Conservation (phyloP, 805 yeast species). For the Saccharomycopsis sp. region DNA sequence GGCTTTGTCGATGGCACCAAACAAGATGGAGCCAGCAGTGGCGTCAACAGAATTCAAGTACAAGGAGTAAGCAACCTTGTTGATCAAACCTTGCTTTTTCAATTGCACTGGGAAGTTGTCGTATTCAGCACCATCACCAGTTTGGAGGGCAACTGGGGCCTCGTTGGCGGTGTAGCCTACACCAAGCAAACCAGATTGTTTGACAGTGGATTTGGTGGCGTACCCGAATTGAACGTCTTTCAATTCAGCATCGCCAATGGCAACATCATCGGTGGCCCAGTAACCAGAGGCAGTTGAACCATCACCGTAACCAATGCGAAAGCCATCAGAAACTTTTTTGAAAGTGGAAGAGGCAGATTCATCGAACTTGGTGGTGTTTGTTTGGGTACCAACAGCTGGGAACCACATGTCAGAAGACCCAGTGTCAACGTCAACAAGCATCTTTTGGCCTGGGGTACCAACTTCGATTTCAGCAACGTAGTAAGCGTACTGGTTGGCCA, state of each 20-base stretch:
- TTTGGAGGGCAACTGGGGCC: conserved; percentile 36
- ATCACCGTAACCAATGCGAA: conserved; percentile 40
- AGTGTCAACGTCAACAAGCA: conserved; percentile 38
- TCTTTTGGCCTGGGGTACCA: conserved; percentile 37
- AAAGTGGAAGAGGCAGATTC: conserved; percentile 29
- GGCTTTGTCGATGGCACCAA: conserved; percentile 64
- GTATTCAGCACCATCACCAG: conserved; percentile 32
- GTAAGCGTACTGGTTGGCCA: conserved; percentile 34
- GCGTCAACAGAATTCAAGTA: conserved; percentile 41
- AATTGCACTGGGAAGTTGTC: conserved; percentile 59
- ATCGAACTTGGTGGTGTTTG: conserved; percentile 30
- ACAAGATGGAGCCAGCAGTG: conserved; percentile 44
- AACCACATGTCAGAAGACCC: conserved; percentile 46
- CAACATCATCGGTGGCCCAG: conserved; percentile 27
- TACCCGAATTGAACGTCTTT: conserved; percentile 18
- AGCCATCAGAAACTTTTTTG: conserved; percentile 27
- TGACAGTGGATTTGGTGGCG: conserved; percentile 18
- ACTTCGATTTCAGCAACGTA: conserved; percentile 36
- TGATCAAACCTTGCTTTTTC: conserved; percentile 48
- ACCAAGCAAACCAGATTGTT: conserved; percentile 52
- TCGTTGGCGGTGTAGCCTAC: conserved; percentile 67
- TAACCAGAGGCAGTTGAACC: conserved; percentile 41
- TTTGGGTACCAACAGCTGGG: conserved; percentile 25
- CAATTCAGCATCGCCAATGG: conserved; percentile 20
- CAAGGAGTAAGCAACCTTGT: conserved; percentile 51